phyloP scores from a whole-genome alignment of 768 basidiomycete genomes.

The Coprinopsis strossmayeri region DNA sequence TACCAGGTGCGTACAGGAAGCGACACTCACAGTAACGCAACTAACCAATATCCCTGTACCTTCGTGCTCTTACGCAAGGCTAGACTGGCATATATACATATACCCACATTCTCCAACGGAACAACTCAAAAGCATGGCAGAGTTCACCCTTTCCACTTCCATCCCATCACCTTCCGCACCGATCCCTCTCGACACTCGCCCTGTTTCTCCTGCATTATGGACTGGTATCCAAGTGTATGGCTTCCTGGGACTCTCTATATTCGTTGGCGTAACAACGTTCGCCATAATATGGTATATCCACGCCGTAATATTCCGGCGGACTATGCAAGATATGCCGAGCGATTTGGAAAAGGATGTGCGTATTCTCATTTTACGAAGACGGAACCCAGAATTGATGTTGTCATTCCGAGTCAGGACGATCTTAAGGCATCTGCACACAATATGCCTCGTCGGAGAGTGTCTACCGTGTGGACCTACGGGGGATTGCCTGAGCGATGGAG shows the following conservation, averaged over 20 bases:
- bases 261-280: conserved; percentile 16
- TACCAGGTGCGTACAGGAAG: too few relatives aligned
- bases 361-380: neutral
- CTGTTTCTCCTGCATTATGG: conserved; percentile 16
- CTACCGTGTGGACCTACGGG: neutral
- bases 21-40: too few relatives aligned
- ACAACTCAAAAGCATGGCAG: too few relatives aligned
- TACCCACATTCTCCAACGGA: too few relatives aligned
- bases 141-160: neutral
- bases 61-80: too few relatives aligned
- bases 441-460: neutral
- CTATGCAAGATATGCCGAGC: conserved; percentile 21
- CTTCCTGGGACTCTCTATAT: conserved; percentile 23
- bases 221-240: conserved; percentile 22
- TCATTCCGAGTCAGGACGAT: conserved; percentile 8
- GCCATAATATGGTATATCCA: conserved; percentile 21
- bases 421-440: neutral
- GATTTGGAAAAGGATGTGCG: conserved; percentile 21
- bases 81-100: too few relatives aligned
- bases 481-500: neutral
- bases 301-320: conserved; percentile 18
- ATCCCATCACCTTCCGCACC: neutral
- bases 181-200: conserved; percentile 14
- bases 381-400: too few relatives aligned
- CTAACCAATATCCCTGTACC: too few relatives aligned